These are phyloP conservation scores for Hamigera avellanea DNA, from an alignment of 495 filamentous ascomycete genomes.

Conservation along the genomic window DNA sequence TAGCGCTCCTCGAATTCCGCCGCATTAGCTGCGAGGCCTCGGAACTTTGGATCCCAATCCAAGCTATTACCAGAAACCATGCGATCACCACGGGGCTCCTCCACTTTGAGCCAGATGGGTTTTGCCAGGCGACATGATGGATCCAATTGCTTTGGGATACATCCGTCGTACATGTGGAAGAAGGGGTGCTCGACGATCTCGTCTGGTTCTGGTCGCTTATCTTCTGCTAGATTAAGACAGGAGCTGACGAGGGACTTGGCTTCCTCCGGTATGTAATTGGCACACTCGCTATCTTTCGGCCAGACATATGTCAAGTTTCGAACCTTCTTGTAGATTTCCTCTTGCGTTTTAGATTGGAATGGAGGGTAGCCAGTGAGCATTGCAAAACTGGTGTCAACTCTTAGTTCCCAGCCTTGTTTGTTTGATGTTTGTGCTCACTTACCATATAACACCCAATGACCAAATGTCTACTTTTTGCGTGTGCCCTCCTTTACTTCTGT, in stretches of 20 bases:
- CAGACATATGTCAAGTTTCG: constrained; percentile 63
- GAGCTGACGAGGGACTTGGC: constrained; percentile 71
- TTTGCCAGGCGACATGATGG: constrained; percentile 26
- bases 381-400: constrained; percentile 48
- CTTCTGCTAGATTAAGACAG: constrained; percentile 62
- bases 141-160: constrained; percentile 37
- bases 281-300: constrained; percentile 44
- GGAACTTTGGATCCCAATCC: constrained; percentile 32
- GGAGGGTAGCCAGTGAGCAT: constrained; percentile 86
- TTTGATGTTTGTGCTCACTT: constrained; percentile 27
- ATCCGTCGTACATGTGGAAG: constrained; percentile 53
- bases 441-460: constrained; percentile 95
- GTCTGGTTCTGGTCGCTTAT: constrained; percentile 64
- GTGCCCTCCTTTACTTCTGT: constrained; percentile 65
- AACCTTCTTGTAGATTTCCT: constrained; percentile 75
- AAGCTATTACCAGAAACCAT: constrained; percentile 35
- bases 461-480: constrained; percentile 92
- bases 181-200: constrained; percentile 74
- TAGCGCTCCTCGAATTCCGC: constrained; percentile 29
- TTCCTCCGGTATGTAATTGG: constrained; percentile 40
- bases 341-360: constrained; percentile 75
- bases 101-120: constrained; percentile 32
- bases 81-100: constrained; percentile 34
- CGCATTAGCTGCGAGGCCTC: constrained; percentile 27
- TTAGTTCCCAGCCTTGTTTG: constrained; percentile 3